Base-by-base conservation (phyloP, 257 asterid genomes). In the Fraxinus quadrangulata region DNA sequence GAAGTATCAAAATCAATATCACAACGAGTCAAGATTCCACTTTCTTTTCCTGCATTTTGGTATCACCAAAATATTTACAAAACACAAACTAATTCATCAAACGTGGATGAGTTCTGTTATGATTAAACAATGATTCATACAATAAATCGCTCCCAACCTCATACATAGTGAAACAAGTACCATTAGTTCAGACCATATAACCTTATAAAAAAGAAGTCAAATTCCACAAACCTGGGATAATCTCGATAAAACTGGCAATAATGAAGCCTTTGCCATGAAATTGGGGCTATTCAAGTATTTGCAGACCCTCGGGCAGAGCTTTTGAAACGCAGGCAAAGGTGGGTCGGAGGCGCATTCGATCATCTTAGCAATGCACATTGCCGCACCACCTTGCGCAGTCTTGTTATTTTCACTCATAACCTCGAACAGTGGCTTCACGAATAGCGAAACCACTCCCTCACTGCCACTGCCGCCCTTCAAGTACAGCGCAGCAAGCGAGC, bases 361-460 rank as follows among this genome's bases (percentile, higher is more conserved):
- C 92, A 93, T 88, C 82, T 87, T 96, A 11, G 98, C 92, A 89
- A 96, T 85, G 77, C 97, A 92, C 90, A 91, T 68, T 1, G 97
- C 96, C 0, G 98, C 99, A 30, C 96, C 99, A 9, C 93, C 90
- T 76, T 96, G 99, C 14, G 96, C 98, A 24, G 85, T 86, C 83
- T 94, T 96, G 81, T 84, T 93, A 77, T 88, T 96, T 92, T 96
- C 99, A 56, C 84, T 83, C 99, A 96, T 92, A 47, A 94, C 91
- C 83, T 96, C 99, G 66, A 96, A 96, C 83, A 96, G 75, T 1
- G 99, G 98, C 93, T 90, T 96, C 85, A 86, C 89, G 79, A 96
- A 96, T 82, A 96, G 78, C 0, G 96, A 89, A 2, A 90, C 95
- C 6, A 90, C 93, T 28, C 94, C 93, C 31, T 86, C 87, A 6